Conservation (phyloP, 768 basidiomycete genomes). For the Auricularia auricula-judae region DNA sequence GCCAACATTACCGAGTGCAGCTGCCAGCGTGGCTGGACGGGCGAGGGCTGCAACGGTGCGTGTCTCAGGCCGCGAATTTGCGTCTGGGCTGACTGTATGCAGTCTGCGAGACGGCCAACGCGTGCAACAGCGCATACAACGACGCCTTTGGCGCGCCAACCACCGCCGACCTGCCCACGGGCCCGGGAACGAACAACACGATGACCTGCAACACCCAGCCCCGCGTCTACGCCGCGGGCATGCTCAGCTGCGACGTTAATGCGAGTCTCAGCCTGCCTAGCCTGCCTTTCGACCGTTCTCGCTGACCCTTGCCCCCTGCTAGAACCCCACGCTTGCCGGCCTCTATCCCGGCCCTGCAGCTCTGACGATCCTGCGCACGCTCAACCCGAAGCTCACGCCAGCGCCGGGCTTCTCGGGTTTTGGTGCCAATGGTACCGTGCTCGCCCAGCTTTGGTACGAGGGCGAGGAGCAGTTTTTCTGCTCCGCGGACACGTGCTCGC, state of each 20-base stretch:
- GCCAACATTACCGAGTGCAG: conserved; percentile 65
- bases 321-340: conserved; percentile 80
- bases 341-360: conserved; percentile 61
- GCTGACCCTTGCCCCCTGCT: neutral
- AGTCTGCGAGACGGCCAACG: conserved; percentile 57
- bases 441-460: conserved; percentile 66
- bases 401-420: conserved; percentile 50
- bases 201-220: conserved; percentile 63
- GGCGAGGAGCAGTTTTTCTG: conserved; percentile 88
- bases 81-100: neutral
- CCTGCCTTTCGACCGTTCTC: neutral
- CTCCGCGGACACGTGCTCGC: conserved; percentile 55
- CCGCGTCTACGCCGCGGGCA: conserved; percentile 63
- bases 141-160: conserved; percentile 6
- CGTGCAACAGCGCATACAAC: conserved; percentile 55
- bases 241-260: conserved; percentile 76
- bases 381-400: conserved; percentile 60
- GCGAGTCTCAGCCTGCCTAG: conserved; percentile 34
- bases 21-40: conserved; percentile 68
- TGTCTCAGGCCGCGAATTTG: neutral
- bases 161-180: conserved; percentile 1
- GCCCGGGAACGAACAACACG: conserved; percentile 42
- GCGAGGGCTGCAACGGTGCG: conserved; percentile 52
- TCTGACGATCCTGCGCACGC: conserved; percentile 69
- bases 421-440: conserved; percentile 40